Percentiles rank a stretch among this genome's conserved stretches.
Conservation (phyloP, 805 yeast species). For the Zygoascus bituminiphila region DNA sequence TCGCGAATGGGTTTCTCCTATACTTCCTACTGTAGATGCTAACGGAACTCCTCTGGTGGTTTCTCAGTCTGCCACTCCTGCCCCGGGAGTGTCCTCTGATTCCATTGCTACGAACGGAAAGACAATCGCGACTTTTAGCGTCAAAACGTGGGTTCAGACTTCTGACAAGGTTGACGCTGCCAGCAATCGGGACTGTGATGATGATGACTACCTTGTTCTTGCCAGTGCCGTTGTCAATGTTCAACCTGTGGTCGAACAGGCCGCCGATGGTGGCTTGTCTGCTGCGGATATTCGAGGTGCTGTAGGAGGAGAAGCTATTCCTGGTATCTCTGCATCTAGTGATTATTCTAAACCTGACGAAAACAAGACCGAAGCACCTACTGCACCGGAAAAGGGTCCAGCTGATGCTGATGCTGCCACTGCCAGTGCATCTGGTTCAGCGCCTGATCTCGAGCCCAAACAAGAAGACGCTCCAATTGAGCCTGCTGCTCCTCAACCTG, state of each 20-base stretch:
- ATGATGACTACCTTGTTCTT: slow-evolving; percentile 40
- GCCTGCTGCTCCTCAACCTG: slow-evolving; percentile 1
- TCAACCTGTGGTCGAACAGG: slow-evolving; percentile 10
- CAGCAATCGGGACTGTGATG: slow-evolving; percentile 31
- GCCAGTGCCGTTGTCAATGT: slow-evolving; percentile 25
- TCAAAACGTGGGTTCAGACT: slow-evolving; percentile 29
- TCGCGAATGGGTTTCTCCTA: slow-evolving; percentile 23
- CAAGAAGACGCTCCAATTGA: background rate
- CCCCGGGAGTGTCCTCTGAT: slow-evolving; percentile 2
- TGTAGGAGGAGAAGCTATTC: slow-evolving; percentile 42
- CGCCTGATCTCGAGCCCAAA: background rate
- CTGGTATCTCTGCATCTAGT: slow-evolving; percentile 32
- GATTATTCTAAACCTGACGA: slow-evolving; percentile 8
- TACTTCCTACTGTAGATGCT: slow-evolving; percentile 3
- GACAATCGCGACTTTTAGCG: slow-evolving; percentile 18
- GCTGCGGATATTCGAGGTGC: slow-evolving; percentile 49
- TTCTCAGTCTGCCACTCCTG: slow-evolving; percentile 7
- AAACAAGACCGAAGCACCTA: slow-evolving; percentile 1
- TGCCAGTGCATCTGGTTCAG: no score
- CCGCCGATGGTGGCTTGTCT: slow-evolving; percentile 29
- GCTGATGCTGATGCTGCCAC: no score
- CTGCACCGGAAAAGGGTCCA: slow-evolving; percentile 2
- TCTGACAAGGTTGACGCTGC: slow-evolving; percentile 14
- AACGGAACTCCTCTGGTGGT: background rate
- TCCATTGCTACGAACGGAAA: slow-evolving; percentile 19